Percentiles rank a stretch among this genome's conserved stretches.
Conservation (phyloP, 2,329 filamentous ascomycete genomes). For the Neofusicoccum sp. region DNA sequence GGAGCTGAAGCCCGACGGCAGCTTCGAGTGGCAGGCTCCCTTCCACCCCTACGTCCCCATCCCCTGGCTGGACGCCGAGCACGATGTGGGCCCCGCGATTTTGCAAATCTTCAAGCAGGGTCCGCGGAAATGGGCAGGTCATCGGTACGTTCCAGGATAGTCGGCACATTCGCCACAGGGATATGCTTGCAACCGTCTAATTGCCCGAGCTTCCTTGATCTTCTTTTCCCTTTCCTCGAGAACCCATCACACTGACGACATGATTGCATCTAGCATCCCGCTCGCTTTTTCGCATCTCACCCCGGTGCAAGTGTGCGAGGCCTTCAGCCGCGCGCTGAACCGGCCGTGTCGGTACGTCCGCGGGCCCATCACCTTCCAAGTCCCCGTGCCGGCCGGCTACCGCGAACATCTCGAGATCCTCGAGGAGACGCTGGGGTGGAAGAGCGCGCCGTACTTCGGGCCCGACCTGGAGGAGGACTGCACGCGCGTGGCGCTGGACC, state of each 20-base stretch:
- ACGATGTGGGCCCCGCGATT: slow-evolving; percentile 89
- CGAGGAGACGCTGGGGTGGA: slow-evolving; percentile 58
- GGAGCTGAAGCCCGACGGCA: slow-evolving; percentile 79
- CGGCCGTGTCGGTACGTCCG: slow-evolving; percentile 75
- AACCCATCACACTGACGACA: slow-evolving; percentile 7
- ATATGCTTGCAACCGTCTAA: not conserved
- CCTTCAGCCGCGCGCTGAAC: slow-evolving; percentile 75
- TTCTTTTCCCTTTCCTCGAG: not conserved
- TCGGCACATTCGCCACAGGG: slow-evolving; percentile 4
- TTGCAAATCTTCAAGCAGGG: slow-evolving; percentile 96
- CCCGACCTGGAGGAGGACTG: slow-evolving; percentile 60
- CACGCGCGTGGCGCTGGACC: slow-evolving; percentile 70
- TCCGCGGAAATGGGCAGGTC: slow-evolving; percentile 75
- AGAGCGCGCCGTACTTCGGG: slow-evolving; percentile 61
- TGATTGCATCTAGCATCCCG: slow-evolving; percentile 62
- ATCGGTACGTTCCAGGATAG: slow-evolving; percentile 49
- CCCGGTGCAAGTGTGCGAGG: slow-evolving; percentile 75
- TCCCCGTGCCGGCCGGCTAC: slow-evolving; percentile 85
- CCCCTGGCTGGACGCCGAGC: slow-evolving; percentile 94
- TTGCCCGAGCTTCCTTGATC: not conserved
- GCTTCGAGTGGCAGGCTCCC: slow-evolving; percentile 88
- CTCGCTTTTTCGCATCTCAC: slow-evolving; percentile 88
- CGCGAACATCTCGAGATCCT: slow-evolving; percentile 75
- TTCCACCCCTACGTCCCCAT: slow-evolving; percentile 87
- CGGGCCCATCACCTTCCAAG: slow-evolving; percentile 77